Evolutionary conservation across 2,329 filamentous ascomycete species (phyloP).

Genomic region (Dichotomopilus funicola): DNA sequence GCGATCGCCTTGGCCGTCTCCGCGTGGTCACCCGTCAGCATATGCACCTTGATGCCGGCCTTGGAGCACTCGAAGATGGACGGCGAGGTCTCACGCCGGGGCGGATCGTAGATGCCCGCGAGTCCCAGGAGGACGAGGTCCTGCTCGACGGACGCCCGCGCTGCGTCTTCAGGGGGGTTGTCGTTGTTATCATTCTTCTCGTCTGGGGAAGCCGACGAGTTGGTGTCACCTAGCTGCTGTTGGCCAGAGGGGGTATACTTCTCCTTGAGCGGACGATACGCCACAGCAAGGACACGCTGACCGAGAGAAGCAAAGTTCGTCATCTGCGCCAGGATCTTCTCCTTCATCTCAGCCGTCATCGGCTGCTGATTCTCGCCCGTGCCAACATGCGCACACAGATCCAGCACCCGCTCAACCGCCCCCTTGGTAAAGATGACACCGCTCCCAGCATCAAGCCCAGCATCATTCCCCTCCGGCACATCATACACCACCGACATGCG

Average conservation of each 20-base stretch:
- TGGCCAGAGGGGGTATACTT: constrained; percentile 35
- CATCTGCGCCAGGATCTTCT: constrained; percentile 47
- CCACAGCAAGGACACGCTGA: constrained; percentile 65
- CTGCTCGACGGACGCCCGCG: constrained; percentile 58
- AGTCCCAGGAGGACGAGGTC: constrained; percentile 71
- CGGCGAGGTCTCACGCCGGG: constrained; percentile 69
- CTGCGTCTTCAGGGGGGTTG: constrained; percentile 34
- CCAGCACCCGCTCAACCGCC: constrained; percentile 54
- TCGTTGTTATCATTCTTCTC: not conserved
- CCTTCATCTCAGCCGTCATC: constrained; percentile 47
- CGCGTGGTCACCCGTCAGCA: constrained; percentile 78
- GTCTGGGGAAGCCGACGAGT: not conserved
- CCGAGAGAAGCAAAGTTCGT: constrained; percentile 57
- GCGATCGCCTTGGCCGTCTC: constrained; percentile 75
- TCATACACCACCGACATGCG: constrained; percentile 73
- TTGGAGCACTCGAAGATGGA: constrained; percentile 64
- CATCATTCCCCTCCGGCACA: constrained; percentile 35
- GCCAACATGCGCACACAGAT: constrained; percentile 46
- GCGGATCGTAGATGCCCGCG: constrained; percentile 80
- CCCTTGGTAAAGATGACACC: constrained; percentile 57
- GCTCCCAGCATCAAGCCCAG: constrained; percentile 34
- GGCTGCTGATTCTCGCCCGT: constrained; percentile 36
- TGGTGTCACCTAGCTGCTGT: not conserved
- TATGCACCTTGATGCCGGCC: constrained; percentile 73
- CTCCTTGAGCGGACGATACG: constrained; percentile 55